Evolutionary conservation across 2,329 filamentous ascomycete genomes (phyloP).

Genomic region (Torrubiella hemipterigena): DNA sequence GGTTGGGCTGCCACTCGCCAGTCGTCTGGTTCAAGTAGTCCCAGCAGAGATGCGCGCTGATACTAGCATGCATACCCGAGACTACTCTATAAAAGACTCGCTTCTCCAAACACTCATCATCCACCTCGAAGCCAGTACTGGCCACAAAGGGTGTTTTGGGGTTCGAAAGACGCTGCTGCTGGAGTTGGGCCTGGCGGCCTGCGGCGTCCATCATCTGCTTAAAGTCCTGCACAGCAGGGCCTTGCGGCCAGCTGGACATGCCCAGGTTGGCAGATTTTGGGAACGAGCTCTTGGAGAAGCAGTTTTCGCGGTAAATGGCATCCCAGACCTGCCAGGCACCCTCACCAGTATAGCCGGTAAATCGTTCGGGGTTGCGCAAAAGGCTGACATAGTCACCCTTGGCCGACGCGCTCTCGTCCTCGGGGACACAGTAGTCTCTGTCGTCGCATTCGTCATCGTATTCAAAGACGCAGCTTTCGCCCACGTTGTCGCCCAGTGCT

Average conservation of each 20-base stretch:
- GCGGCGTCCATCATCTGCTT: constrained; percentile 47
- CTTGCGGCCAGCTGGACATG: constrained; percentile 25
- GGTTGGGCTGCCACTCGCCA: constrained; percentile 82
- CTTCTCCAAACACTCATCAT: constrained; percentile 94
- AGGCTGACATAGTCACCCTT: constrained; percentile 97
- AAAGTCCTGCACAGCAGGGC: constrained; percentile 47
- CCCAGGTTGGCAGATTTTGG: constrained; percentile 45
- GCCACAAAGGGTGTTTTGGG: constrained; percentile 48
- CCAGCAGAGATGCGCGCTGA: constrained; percentile 92
- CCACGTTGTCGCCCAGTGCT: constrained; percentile 71
- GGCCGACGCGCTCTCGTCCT: constrained; percentile 74
- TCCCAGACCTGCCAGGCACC: constrained; percentile 89
- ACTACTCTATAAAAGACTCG: constrained; percentile 95
- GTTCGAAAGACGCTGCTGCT: constrained; percentile 30
- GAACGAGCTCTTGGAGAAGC: constrained; percentile 64
- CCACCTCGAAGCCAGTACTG: constrained; percentile 57
- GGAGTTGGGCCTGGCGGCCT: constrained; percentile 48
- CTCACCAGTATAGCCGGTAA: constrained; percentile 83
- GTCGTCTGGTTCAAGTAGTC: constrained; percentile 93
- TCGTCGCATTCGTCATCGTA: constrained; percentile 97
- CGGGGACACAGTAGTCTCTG: constrained; percentile 89
- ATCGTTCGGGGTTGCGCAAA: constrained; percentile 85
- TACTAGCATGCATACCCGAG: constrained; percentile 96
- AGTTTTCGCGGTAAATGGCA: constrained; percentile 94
- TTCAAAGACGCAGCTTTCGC: constrained; percentile 93